Base-by-base conservation (phyloP, 2,329 filamentous ascomycete species). In the Alternaria sp. region DNA sequence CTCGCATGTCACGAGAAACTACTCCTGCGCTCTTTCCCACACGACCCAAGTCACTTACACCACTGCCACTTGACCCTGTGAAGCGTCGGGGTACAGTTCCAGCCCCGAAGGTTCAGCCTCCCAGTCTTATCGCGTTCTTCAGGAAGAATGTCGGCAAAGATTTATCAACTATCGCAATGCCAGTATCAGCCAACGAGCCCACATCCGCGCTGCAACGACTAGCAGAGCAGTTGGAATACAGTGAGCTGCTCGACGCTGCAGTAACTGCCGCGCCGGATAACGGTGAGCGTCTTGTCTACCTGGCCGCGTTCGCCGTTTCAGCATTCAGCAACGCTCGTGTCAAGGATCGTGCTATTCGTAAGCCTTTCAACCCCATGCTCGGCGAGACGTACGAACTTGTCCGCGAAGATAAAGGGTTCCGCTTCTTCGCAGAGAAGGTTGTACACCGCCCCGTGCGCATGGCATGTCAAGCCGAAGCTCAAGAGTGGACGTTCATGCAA, bases 61-160 rank as follows among this genome's bases (percentile, higher is more conserved):
- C 95, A 3, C 81, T 98, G 14, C 94, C 95, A 1, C 81, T 96
- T 28, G 83, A 85, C 5, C 83, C 87, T 29, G 83, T 96, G 3
- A 78, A 83, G 37, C 87, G 95, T 33, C 87, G 95, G 56, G 83
- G 80, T 6, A 89, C 86, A 0, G 87, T 99, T 14, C 84, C 88
- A 3, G 83, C 90, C 2, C 88, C 93, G 6, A 92, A 89, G 28
- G 88, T 93, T 13, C 82, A 88, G 56, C 95, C 95, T 0, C 95
- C 95, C 0, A 97, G 92, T 75, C 82, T 99, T 52, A 97, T 99
- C 66, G 91, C 92, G 0, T 97, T 98, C 76, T 84, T 98, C 31
- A 88, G 95, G 67, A 99, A 98, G 78, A 99, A 99, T 69, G 95
- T 98, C 9, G 95, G 95, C 73, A 99, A 99, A 78, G 95, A 99